Evolutionary conservation across 305 asterid species (phyloP), one percentile per base, ranked within the genome.

Genomic region (Vinca major): DNA sequence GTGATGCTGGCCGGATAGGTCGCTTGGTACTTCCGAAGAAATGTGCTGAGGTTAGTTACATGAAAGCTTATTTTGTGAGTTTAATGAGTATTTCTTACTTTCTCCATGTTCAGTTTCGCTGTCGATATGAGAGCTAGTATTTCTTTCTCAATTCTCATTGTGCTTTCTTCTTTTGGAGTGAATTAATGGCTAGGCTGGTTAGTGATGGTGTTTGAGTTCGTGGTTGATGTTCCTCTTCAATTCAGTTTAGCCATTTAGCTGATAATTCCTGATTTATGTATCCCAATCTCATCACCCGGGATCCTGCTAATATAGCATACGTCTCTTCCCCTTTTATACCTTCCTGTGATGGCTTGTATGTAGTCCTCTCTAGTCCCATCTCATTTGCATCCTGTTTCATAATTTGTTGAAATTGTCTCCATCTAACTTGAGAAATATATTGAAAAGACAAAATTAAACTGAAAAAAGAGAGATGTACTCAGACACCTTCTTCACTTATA

Each of bases 1-100:
- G 99, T 66, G 99, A 93, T 75, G 97, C 99, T 71, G 95, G 99
- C 62, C 75, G 92, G 78, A 82, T 93, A 70, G 99, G 99, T 73
- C 97, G 99, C 77, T 71, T 93, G 75, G 95, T 93, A 72, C 86
- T 93, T 64, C 99, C 99, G 44, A 93, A 93, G 78, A 93, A 84
- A 79, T 91, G 99, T 70, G 99, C 99, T 20, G 99, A 93, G 97
- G 99, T 89, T 73, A 85, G 88, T 67, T 75, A 7, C 71, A 37
- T 62, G 61, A 50, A 50, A 57, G 62, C 64, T 71, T 41, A 62
- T 50, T 54, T 76, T 73, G 3, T 62, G 20, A 63, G 64, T 68
- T 19, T 17, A 17, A 17, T 17, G 4, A 0, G 19, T 17, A 11
- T 9, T 53, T 53, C 12, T 53, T 53, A 19, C 58, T 53, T 53